Percentiles rank a stretch among this genome's conserved stretches.
phyloP scores from a whole-genome alignment of 257 asterid genomes.

The Solanum tarapatanum region DNA sequence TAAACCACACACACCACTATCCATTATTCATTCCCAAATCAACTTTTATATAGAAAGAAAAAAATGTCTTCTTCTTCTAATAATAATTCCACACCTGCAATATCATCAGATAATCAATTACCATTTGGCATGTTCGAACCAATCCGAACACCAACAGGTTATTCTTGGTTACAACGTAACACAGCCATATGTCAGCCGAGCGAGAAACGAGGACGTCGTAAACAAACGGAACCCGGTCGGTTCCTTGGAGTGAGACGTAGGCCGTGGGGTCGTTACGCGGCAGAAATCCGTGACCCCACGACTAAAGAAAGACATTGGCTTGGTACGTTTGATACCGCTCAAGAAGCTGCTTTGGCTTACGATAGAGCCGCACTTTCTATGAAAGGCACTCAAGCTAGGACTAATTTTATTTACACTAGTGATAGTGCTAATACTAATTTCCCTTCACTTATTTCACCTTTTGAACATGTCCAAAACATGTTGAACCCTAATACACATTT shows the following conservation, averaged over 20 bases:
- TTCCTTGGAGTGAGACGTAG: slow-evolving; percentile 80
- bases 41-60: too few relatives aligned
- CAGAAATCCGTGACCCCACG: slow-evolving; percentile 87
- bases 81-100: background rate
- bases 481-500: slow-evolving; percentile 4
- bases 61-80: background rate
- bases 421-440: slow-evolving; percentile 23
- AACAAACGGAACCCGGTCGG: slow-evolving; percentile 71
- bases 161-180: slow-evolving; percentile 76
- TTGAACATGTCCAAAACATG: slow-evolving; percentile 27
- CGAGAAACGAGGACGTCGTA: slow-evolving; percentile 75
- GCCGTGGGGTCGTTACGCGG: slow-evolving; percentile 98
- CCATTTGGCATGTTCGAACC: slow-evolving; percentile 69
- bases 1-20: background rate
- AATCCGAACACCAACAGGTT: slow-evolving; percentile 64
- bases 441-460: slow-evolving; percentile 33
- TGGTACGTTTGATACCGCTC: slow-evolving; percentile 93
- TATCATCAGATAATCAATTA: slow-evolving; percentile 12
- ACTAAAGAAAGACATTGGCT: slow-evolving; percentile 96
- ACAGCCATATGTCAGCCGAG: slow-evolving; percentile 45
- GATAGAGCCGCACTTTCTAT: slow-evolving; percentile 91
- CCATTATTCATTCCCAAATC: background rate
- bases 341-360: slow-evolving; percentile 94
- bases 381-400: slow-evolving; percentile 80
- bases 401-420: slow-evolving; percentile 62